Evolutionary conservation across 768 basidiomycete species (phyloP), one percentile per base, ranked within the genome.

Genomic region (Leucocoprinus leucothites): DNA sequence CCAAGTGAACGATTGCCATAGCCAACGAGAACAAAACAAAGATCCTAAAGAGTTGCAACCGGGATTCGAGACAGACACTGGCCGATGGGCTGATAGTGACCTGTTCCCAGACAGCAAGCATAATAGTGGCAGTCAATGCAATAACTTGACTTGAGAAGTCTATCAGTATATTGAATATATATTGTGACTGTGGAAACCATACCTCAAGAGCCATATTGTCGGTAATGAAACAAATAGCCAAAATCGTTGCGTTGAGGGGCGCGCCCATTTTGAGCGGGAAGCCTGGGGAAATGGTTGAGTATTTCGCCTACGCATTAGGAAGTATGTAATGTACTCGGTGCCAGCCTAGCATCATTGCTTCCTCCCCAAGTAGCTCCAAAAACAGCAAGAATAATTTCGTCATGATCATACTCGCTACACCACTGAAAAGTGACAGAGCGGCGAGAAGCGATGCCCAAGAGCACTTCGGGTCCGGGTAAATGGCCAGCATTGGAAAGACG

Each of bases 391-490:
- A 51, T 8, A 42, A 9, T 9, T 11, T 41, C 5, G 50, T 13
- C 16, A 51, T 3, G 16, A 51, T 21, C 38, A 51, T 26, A 8
- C 38, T 42, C 25, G 50, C 41, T 25, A 51, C 13, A 2, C 38
- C 50, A 21, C 50, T 51, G 3, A 51, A 35, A 4, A 51, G 36
- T 2, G 50, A 38, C 3, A 51, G 16, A 11, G 40, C 21, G 3
- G 41, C 38, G n/a, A 51, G 40, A 51, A 51, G 50, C 13, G 41
- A 51, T 8, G 40, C 16, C 50, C 50, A 51, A 6, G 50, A 42
- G 21, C 50, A 51, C 16, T 41, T 51, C 5, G 36, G 25, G 19
- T 41, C 25, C 11, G 50, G 21, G 13, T 42, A 51, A 3, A 42
- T 28, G 7, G 36, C 13, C n/a, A 51, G 38, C 41, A 51, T 51